Base-by-base conservation (phyloP, 176 grass and related monocot genomes). In the Juncus inflexus region DNA sequence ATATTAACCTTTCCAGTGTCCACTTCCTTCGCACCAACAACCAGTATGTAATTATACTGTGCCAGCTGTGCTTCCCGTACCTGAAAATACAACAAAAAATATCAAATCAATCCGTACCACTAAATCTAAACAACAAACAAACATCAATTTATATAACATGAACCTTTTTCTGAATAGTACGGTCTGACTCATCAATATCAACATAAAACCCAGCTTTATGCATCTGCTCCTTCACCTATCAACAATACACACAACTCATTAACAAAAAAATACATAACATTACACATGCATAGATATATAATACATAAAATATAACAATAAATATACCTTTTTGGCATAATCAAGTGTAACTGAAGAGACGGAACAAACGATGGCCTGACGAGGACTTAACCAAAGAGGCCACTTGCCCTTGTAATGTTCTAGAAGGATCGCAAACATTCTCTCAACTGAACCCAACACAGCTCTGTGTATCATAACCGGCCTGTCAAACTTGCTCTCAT, bases 361-460 rank as follows among this genome's bases (percentile, higher is more conserved):
- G 49, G 83, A 86, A 63, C 94, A 97, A 52, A 97, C 85, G 72
- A 97, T 89, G 67, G 83, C 94, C 76, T 97, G 94, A 15, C 94
- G 94, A 75, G 94, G 94, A 80, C 94, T 97, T 39, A 97, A 67
- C 94, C 94, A 97, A 40, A 97, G 76, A 6, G 94, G 94, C 94
- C 94, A 97, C 77, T 97, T 97, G 74, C 94, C 94, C 67, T 91
- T 97, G 66, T 97, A 97, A 81, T 97, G 94, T 75, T 97, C 94
- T 78, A 97, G 83, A 65, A 97, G 88, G 76, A 97, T 91, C 11
- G 94, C 94, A 80, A 97, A 52, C 94, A 97, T 97, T 63, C 94
- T 83, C 83, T 97, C 94, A 57, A 97, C 94, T 62, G 94, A 97
- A 28, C 94, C 94, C 61, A 97, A 62, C 58, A 97, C 91, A 39